Base-by-base conservation (phyloP, 1,284 basidiomycete species). In the Boletellus deceptivus region DNA sequence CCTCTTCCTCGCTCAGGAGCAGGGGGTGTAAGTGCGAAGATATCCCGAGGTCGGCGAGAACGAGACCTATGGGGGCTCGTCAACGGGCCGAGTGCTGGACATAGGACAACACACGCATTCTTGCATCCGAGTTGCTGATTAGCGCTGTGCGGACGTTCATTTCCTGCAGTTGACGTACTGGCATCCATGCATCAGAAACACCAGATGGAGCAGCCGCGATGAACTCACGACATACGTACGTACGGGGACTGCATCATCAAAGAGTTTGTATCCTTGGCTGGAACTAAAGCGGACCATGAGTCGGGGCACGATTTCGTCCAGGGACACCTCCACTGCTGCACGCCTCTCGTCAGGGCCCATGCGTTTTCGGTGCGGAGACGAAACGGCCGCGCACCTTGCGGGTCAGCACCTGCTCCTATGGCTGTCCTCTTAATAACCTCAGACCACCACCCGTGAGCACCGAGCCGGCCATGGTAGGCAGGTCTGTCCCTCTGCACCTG, bases 391-490 rank as follows among this genome's bases (percentile, higher is more conserved):
- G 48, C 50, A 84, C 86, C 75, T 60, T 70, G 58, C 44, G 73
- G 63, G 64, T 84, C 72, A 10, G 82, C 87, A 4, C 86, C 86
- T 39, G 88, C 86, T 6, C 81, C 84, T 5, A 88, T 62, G 20
- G 87, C 89, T 37, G 88, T 91, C 51, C 78, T 70, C 46, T 71
- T 73, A 55, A 91, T 83, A 40, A 91, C 86, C 55, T 87, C 83
- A 25, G 70, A 66, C 88, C 88, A 91, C 86, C 87, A 91, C 6
- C 62, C 67, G 36, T 75, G 64, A 43, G 75, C 75, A 35, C 83
- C 83, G 17, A 72, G 65, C 34, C 64, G 47, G 46, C 53, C 57
- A 42, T 62, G 56, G 58, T 80, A 82, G 0, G 70, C 76, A 6
- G 87, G 85, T 42, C 76, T 75, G 54, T 83, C 78, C 18, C 58